Conservation (phyloP, 495 filamentous ascomycete genomes). For the Tricharina praecox region DNA sequence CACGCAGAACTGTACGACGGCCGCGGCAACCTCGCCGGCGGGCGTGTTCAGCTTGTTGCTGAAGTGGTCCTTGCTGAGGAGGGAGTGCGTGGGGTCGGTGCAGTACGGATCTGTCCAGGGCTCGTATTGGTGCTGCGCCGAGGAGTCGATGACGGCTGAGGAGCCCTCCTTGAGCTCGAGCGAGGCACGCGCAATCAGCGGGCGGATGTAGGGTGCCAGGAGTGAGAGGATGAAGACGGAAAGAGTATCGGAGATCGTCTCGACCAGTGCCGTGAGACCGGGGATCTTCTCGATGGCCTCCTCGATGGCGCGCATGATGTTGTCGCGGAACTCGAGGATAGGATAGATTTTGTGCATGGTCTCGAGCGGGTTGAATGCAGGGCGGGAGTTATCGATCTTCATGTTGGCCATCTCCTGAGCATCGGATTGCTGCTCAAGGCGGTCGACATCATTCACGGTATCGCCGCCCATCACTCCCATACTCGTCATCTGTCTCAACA, state of each 20-base stretch:
- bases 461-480: conserved; percentile 59
- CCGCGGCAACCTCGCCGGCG: conserved; percentile 63
- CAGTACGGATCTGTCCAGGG: conserved; percentile 75
- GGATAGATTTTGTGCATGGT: conserved; percentile 77
- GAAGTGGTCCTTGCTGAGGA: conserved; percentile 94
- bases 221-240: conserved; percentile 81
- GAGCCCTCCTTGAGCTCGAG: conserved; percentile 70
- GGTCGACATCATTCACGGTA: conserved; percentile 55
- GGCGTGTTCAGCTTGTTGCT: conserved; percentile 79
- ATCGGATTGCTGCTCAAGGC: conserved; percentile 56
- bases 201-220: conserved; percentile 73
- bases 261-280: conserved; percentile 66
- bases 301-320: conserved; percentile 67
- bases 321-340: conserved; percentile 85
- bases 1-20: conserved; percentile 65
- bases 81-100: conserved; percentile 83
- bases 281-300: conserved; percentile 81
- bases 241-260: conserved; percentile 79
- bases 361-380: conserved; percentile 40
- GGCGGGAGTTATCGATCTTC: conserved; percentile 9
- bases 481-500: conserved; percentile 64
- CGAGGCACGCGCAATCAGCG: conserved; percentile 76
- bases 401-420: conserved; percentile 53
- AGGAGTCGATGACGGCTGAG: conserved; percentile 57
- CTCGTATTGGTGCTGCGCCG: conserved; percentile 71